Base-by-base conservation (phyloP, 176 grass and related monocot genomes). In the Aegilops bicornis region DNA sequence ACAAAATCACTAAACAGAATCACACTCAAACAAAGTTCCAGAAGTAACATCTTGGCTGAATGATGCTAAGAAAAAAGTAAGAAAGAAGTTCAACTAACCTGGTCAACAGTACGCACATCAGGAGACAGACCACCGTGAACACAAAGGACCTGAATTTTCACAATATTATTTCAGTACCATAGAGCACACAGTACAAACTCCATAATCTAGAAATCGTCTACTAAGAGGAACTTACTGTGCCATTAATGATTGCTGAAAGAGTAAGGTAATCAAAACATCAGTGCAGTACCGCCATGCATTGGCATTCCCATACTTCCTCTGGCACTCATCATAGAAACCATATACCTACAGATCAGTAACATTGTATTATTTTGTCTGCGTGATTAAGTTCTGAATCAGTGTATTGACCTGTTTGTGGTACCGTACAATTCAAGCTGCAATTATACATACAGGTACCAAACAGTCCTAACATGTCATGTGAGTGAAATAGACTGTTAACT, bases 231-330 rank as follows among this genome's bases (percentile, higher is more conserved):
- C 90, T 91, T 93, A 99, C 97, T 4, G 94, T 96, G 66, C 97
- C 94, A 87, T 99, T 95, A 86, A 97, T 99, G 87, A 99, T 99
- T 47, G 97, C 94, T 87, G 97, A 99, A 83, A 99, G 78, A 33
- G 97, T 99, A 88, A 99, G 92, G 81, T 93, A 99, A 83, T 99
- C 97, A 48, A 99, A 82, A 99, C 97, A 92, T 99, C 97, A 31
- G 97, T 99, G 86, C 97, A 99, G 35, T 99, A 99, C 85, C 97
- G 92, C 97, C 97, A 99, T 45, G 97, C 97, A 94, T 99, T 99
- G 61, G 97, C 97, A 84, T 99, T 99, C 65, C 97, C 97, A 79
- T 99, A 99, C 83, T 99, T 99, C 68, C 97, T 96, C 74, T 99
- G 97, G 80, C 97, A 99, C 80, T 99, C 97, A 29, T 99, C 97